Evolutionary conservation across 2,329 filamentous ascomycete species (phyloP).

Genomic region (Fusarium ramigenum): DNA sequence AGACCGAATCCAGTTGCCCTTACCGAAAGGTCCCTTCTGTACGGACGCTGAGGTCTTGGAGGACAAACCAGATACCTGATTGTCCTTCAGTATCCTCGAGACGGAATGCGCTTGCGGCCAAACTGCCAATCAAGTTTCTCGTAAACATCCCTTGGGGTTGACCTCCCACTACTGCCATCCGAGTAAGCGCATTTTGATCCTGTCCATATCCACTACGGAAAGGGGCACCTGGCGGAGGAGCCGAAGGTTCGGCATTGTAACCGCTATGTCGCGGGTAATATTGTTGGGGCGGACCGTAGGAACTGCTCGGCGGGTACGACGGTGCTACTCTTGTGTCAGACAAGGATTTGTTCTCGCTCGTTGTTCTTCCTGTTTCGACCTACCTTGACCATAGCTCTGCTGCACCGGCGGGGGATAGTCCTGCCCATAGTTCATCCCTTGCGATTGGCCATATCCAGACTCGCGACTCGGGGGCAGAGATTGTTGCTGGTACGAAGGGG

Average conservation of each 20-base stretch:
- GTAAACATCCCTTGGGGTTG: conserved; percentile 88
- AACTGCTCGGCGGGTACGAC: conserved; percentile 45
- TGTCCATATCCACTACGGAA: conserved; percentile 46
- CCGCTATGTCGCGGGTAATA: conserved; percentile 48
- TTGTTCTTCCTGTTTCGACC: background rate
- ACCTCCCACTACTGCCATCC: conserved; percentile 52
- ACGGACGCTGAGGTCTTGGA: conserved; percentile 93
- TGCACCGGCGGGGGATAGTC: conserved; percentile 46
- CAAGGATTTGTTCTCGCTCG: background rate
- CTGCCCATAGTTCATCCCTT: conserved; percentile 45
- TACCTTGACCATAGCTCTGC: conserved; percentile 48
- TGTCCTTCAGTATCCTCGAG: conserved; percentile 82
- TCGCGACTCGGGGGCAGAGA: conserved; percentile 53
- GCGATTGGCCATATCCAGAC: conserved; percentile 43
- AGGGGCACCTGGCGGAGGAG: conserved; percentile 40
- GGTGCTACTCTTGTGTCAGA: conserved; percentile 34
- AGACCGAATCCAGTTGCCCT: conserved; percentile 18
- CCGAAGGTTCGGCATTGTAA: conserved; percentile 44
- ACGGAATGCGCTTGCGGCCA: conserved; percentile 87
- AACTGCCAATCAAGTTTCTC: conserved; percentile 90
- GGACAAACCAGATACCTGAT: conserved; percentile 94
- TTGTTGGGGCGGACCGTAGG: conserved; percentile 51
- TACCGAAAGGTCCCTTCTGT: conserved; percentile 93
- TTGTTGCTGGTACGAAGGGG: conserved; percentile 46
- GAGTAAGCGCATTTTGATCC: conserved; percentile 45